Conservation (phyloP, 257 asterid genomes). For the Fraxinus pennsylvanica region DNA sequence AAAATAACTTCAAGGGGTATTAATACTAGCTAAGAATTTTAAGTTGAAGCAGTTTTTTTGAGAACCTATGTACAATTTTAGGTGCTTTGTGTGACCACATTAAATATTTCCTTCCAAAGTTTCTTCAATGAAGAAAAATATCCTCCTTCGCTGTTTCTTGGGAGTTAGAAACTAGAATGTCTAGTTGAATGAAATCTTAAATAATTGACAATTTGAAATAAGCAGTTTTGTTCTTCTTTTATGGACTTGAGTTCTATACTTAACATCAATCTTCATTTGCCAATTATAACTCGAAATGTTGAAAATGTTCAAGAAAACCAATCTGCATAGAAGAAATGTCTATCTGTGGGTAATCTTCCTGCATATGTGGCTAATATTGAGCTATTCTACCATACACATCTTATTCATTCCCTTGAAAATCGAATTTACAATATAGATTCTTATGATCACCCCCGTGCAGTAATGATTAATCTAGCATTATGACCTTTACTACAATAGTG, state of each 20-base stretch:
- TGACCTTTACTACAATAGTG: neutral
- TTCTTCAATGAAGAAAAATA: neutral
- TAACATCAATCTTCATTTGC: neutral
- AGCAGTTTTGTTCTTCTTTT: too few relatives aligned
- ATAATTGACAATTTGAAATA: too few relatives aligned
- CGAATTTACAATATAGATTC: neutral
- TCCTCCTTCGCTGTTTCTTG: neutral
- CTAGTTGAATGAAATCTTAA: neutral
- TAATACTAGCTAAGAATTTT: neutral
- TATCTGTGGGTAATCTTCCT: constrained; percentile 7
- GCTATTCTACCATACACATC: too few relatives aligned
- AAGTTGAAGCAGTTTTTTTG: neutral
- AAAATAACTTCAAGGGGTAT: neutral
- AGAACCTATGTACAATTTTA: neutral
- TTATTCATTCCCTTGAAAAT: too few relatives aligned
- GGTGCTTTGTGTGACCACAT: constrained; percentile 10
- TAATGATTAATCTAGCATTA: neutral
- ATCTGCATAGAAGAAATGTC: neutral
- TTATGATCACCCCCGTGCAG: neutral
- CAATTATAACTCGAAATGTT: neutral
- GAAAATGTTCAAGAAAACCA: neutral
- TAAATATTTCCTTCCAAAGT: neutral
- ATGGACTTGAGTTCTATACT: too few relatives aligned
- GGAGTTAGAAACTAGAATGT: neutral
- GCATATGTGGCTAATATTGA: neutral